These are phyloP conservation scores for Leptomonas seymouri DNA, from an alignment of 208 protist genomes.

Conservation along the genomic window DNA sequence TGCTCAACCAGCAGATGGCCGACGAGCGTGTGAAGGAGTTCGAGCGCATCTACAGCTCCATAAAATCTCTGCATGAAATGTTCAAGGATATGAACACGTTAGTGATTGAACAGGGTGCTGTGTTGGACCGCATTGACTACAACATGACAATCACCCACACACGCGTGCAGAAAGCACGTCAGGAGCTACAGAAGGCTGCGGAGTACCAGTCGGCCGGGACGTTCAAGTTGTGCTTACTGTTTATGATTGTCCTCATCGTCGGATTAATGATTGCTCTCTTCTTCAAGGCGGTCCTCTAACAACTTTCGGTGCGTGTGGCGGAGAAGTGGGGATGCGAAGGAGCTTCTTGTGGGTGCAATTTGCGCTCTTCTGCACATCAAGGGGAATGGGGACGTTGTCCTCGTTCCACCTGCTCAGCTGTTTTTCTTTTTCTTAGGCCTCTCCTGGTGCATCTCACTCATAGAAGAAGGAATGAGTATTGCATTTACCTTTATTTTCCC, in stretches of 20 bases:
- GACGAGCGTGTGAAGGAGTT: slow-evolving; percentile 94
- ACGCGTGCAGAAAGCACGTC: slow-evolving; percentile 75
- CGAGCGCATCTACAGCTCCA: slow-evolving; percentile 91
- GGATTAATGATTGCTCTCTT: slow-evolving; percentile 87
- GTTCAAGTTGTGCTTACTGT: slow-evolving; percentile 92
- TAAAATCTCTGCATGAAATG: slow-evolving; percentile 95
- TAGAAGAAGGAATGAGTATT: too few species aligned
- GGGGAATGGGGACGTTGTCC: too few species aligned
- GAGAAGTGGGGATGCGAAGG: too few species aligned
- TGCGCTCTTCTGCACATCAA: too few species aligned
- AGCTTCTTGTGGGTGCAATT: too few species aligned
- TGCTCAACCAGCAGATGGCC: slow-evolving; percentile 90
- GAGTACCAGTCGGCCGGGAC: slow-evolving; percentile 89
- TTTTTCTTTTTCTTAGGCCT: too few species aligned
- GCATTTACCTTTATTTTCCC: too few species aligned
- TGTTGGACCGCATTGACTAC: slow-evolving; percentile 96
- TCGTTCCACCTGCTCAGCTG: too few species aligned
- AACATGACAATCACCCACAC: slow-evolving; percentile 94
- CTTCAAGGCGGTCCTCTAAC: slow-evolving; percentile 74
- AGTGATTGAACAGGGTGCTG: slow-evolving; percentile 94
- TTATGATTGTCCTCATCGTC: slow-evolving; percentile 91
- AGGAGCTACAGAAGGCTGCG: slow-evolving; percentile 89
- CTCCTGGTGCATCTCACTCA: too few species aligned
- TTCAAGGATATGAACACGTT: slow-evolving; percentile 94
- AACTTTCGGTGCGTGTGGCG: too few species aligned